phyloP scores from a whole-genome alignment of 2,329 filamentous ascomycete species.

The Aspergillus thermomutatus region DNA sequence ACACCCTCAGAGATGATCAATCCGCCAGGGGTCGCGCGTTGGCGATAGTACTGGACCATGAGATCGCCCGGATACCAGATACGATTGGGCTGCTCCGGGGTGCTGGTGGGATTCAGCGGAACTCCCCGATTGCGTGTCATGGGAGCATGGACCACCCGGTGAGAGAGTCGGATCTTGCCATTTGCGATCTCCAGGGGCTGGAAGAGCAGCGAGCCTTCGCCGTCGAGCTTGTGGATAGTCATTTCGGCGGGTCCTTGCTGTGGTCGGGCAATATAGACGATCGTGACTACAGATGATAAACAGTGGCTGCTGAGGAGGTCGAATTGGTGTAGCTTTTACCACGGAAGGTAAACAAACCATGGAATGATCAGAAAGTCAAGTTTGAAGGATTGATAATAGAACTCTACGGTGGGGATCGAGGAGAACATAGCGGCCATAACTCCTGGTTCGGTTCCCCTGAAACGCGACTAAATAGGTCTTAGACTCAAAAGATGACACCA shows the following conservation, averaged over 20 bases:
- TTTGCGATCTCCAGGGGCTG: slow-evolving; percentile 44
- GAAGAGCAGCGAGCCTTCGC: slow-evolving; percentile 40
- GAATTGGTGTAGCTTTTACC: not conserved
- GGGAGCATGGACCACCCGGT: slow-evolving; percentile 52
- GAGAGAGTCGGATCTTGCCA: slow-evolving; percentile 48
- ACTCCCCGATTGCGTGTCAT: slow-evolving; percentile 54
- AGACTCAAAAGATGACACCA: not conserved
- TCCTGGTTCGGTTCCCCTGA: not conserved
- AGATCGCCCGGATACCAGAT: slow-evolving; percentile 48
- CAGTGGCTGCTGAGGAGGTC: not conserved
- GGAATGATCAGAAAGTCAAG: not conserved
- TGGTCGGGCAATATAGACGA: not conserved
- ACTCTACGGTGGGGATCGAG: not conserved
- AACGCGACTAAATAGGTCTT: not conserved
- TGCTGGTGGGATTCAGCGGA: slow-evolving; percentile 42
- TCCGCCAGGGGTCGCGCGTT: slow-evolving; percentile 37
- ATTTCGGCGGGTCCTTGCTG: slow-evolving; percentile 6
- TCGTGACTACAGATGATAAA: not conserved
- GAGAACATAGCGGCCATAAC: not conserved
- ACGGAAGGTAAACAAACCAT: not conserved
- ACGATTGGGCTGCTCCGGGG: slow-evolving; percentile 47
- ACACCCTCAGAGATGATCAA: slow-evolving; percentile 38
- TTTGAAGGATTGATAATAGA: not conserved
- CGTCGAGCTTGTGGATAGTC: slow-evolving; percentile 19
- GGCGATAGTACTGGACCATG: slow-evolving; percentile 39